Base-by-base conservation (phyloP, 1,284 basidiomycete species). In the Prillingera fragicola region DNA sequence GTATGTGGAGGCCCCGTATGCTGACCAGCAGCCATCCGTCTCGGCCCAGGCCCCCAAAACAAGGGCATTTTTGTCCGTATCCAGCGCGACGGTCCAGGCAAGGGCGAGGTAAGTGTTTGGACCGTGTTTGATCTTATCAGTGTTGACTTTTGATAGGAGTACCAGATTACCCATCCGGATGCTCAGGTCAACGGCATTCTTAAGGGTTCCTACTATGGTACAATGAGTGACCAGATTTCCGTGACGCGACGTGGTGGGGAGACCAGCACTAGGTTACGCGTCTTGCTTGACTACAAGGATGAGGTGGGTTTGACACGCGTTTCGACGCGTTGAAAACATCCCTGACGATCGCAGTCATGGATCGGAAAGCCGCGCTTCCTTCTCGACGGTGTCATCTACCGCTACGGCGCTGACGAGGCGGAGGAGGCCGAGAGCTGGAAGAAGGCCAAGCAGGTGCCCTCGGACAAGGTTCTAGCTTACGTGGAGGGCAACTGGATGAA, bases 251-350 rank as follows among this genome's bases (percentile, higher is more conserved):
- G 77, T 12, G 84, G 84, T 6, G 81, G 81, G 6, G 76, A 77
- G 48, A 78, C 77, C 15, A 73, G 77, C 28, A 67, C 63, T 45
- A 78, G 78, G 57, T 80, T 89, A 58, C 78, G 91, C 42, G 77
- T 87, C 7, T 78, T 98, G 48, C 79, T 95, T 45, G 89, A 94
- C 60, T 97, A 95, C 75, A 91, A 91, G 73, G 94, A 98, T 62
- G 91, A 98, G 80, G 85, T 87, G 50, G 38, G 80, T 65, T 4
- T 12, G 32, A 4, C 4, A n/a, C 4, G 8, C 10, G 15, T 10
- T 10, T 10, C 15, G 10, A 28, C 27, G 15, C 14, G 12, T 8
- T 12, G 15, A 24, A 21, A 13, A 14, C 35, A 33, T 26, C 14
- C 17, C 5, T 12, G 27, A 27, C 34, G 38, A 38, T 38, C 21